Conservation (phyloP, 371 early-diverging fungal genomes). For the Smittium mucronatum region DNA sequence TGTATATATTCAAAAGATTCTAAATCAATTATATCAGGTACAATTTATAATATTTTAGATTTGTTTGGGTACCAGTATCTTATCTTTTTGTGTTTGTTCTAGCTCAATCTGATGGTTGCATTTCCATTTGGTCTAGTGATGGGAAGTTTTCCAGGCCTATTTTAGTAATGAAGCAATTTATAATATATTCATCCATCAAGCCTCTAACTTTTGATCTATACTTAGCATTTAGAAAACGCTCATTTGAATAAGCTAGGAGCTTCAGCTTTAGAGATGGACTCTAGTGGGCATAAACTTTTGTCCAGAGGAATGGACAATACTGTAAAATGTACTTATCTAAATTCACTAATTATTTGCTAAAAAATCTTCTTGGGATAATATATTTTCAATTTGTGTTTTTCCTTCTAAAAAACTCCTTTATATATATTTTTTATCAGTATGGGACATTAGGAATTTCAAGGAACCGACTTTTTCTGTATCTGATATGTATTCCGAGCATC, state of each 20-base stretch:
- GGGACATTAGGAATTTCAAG: conserved; percentile 72
- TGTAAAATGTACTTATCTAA: conserved; percentile 54
- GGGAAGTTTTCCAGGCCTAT: conserved; percentile 42
- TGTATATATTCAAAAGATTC: conserved; percentile 20
- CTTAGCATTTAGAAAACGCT: conserved; percentile 17
- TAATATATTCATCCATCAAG: conserved; percentile 4
- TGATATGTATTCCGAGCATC: conserved; percentile 49
- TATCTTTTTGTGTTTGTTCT: neutral
- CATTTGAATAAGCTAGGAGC: conserved; percentile 54
- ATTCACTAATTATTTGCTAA: too few species aligned
- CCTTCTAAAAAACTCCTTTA: too few species aligned
- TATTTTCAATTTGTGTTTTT: too few species aligned
- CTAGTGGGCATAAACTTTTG: conserved; percentile 46
- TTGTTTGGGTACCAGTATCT: conserved; percentile 20
- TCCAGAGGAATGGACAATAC: conserved; percentile 75
- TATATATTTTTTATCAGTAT: conserved; percentile 30
- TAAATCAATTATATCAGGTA: conserved; percentile 14
- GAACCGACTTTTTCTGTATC: conserved; percentile 45
- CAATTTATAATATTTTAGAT: neutral
- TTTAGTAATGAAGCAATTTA: conserved; percentile 23
- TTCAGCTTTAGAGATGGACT: conserved; percentile 51
- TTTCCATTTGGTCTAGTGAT: conserved; percentile 45
- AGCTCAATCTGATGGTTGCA: conserved; percentile 41
- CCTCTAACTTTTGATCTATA: too few species aligned
- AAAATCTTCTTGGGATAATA: too few species aligned